Conservation (phyloP, 306 rosid genomes). For the Morella rubra region DNA sequence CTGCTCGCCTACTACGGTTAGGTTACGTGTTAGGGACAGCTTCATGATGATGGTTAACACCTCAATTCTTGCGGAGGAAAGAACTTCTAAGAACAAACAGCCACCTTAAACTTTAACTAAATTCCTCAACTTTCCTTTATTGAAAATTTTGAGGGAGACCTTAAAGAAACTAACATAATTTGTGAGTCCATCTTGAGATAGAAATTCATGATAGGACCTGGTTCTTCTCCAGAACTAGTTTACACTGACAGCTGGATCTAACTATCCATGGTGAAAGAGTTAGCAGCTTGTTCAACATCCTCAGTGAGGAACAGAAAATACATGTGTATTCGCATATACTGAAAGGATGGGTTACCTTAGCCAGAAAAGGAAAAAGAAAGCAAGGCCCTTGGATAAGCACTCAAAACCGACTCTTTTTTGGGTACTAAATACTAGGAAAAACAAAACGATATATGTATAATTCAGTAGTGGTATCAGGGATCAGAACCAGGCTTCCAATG, state of each 20-base stretch:
- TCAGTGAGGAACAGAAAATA: too few species aligned
- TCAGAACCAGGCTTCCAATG: neutral
- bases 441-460: neutral
- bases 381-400: conserved; percentile 1
- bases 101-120: neutral
- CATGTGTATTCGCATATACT: too few species aligned
- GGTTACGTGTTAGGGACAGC: too few species aligned
- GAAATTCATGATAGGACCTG: neutral
- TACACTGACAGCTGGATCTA: neutral
- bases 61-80: neutral
- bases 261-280: neutral
- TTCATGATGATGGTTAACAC: neutral
- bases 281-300: too few species aligned
- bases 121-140: neutral
- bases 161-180: neutral
- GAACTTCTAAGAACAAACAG: neutral
- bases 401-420: neutral
- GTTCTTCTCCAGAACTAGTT: neutral
- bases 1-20: too few species aligned
- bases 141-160: neutral
- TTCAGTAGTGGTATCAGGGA: neutral
- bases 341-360: too few species aligned
- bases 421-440: neutral
- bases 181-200: neutral
- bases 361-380: too few species aligned